Conservation (phyloP, 192 early-diverging fungal species). For the Umbelopsis vinacea region DNA sequence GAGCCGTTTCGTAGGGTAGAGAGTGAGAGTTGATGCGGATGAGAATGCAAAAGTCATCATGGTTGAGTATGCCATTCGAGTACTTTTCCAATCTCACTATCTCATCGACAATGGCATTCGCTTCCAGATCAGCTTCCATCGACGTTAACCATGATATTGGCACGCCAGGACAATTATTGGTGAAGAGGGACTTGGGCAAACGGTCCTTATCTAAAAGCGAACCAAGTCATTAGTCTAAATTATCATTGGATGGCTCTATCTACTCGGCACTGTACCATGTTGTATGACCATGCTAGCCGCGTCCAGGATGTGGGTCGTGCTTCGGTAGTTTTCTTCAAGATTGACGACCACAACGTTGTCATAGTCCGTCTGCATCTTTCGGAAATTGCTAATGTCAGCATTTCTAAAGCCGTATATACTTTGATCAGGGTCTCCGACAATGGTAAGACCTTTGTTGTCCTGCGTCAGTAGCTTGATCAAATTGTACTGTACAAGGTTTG, state of each 20-base stretch:
- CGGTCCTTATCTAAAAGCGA: slow-evolving; percentile 23
- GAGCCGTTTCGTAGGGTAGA: slow-evolving; percentile 10
- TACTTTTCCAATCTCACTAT: slow-evolving; percentile 19
- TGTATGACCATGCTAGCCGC: slow-evolving; percentile 27
- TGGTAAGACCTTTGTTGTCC: slow-evolving; percentile 16
- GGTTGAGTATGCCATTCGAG: slow-evolving; percentile 17
- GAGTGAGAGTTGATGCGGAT: slow-evolving; percentile 26
- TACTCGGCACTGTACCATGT: slow-evolving; percentile 18
- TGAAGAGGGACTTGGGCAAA: slow-evolving; percentile 5
- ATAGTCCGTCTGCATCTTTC: slow-evolving; percentile 21
- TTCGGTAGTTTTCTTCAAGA: slow-evolving; percentile 36
- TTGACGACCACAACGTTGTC: neutral
- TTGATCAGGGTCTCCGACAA: slow-evolving; percentile 43
- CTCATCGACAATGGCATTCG: slow-evolving; percentile 17
- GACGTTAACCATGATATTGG: slow-evolving; percentile 6
- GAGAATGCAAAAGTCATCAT: slow-evolving; percentile 29
- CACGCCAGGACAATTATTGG: slow-evolving; percentile 16
- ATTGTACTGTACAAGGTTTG: slow-evolving; percentile 32
- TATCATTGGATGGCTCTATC: neutral
- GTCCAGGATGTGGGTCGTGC: slow-evolving; percentile 20
- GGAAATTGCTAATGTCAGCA: slow-evolving; percentile 31
- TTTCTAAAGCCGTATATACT: slow-evolving; percentile 38
- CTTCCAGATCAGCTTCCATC: neutral
- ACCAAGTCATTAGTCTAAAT: neutral
- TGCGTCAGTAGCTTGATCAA: slow-evolving; percentile 25